Evolutionary conservation across 2,329 filamentous ascomycete genomes (phyloP), one percentile per base, ranked within the genome.

Genomic region (Myriangium duriaei): DNA sequence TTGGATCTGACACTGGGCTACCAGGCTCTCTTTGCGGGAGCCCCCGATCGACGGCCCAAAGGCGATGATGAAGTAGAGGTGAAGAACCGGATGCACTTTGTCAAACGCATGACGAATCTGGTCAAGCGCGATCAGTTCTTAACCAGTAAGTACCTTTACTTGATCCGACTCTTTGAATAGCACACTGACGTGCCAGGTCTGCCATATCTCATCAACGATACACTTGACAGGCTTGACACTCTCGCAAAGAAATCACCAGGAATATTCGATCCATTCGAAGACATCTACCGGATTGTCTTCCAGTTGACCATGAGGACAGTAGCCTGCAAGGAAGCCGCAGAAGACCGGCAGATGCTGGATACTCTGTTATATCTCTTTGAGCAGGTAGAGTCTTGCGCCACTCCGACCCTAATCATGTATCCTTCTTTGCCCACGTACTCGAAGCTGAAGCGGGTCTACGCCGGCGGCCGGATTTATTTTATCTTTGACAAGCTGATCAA

Each of bases 301-400:
- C 61, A 66, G 47, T 59, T 76, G n/a, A 75, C 69, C 3, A 72
- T 74, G 57, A 64, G 72, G 10, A 68, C 63, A 4, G 59, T 75
- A 1, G 71, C 68, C 5, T 62, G 62, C 36, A 57, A 64, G 19
- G 72, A 76, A 30, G 64, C 76, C 16, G 71, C 69, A 11, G 57
- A 69, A 2, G 56, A 69, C 34, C 58, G 60, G 0, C 45, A 44
- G 4, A 48, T 68, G 13, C 47, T 70, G 3, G 52, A 51, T n/a
- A 53, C 59, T 26, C 63, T 62, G 2, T 55, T 74, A 11, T 41
- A 51, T 11, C 52, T 62, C 9, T 74, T 67, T 42, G 62, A 68
- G 39, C 51, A 50, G 17, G 62, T 74, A 30, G 70, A 73, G 36
- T 45, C 45, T 2, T 56, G 56, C 37, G 57, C 52, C 11, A 67